Percentiles rank a stretch among this genome's conserved stretches.
phyloP scores from a whole-genome alignment of 106 monocot genomes.

The Xerophyta viscosa region DNA sequence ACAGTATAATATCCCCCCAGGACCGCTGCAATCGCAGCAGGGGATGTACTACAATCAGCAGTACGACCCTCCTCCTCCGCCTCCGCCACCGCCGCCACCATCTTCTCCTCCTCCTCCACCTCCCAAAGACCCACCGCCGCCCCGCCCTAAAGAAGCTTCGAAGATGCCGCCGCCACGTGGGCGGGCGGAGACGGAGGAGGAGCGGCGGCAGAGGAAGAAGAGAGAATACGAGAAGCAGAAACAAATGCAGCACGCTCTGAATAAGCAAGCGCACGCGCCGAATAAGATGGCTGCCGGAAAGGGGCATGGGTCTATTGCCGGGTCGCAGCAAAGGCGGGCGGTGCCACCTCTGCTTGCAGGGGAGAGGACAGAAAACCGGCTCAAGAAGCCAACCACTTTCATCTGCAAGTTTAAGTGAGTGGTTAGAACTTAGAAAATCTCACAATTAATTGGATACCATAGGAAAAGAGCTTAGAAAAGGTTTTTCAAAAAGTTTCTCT shows the following conservation, averaged over 20 bases:
- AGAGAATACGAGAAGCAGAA: conserved; percentile 85
- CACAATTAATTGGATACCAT: too few species aligned
- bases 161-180: background rate
- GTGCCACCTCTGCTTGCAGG: conserved; percentile 32
- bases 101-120: background rate
- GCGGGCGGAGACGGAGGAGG: conserved; percentile 81
- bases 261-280: conserved; percentile 69
- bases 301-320: conserved; percentile 42
- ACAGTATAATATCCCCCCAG: too few species aligned
- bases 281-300: conserved; percentile 51
- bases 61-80: background rate
- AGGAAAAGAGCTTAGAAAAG: too few species aligned
- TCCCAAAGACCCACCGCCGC: background rate
- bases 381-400: conserved; percentile 94
- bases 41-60: background rate
- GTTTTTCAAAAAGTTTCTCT: too few species aligned
- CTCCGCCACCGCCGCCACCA: background rate
- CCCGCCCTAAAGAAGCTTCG: background rate
- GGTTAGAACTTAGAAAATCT: background rate
- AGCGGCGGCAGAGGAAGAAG: conserved; percentile 66
- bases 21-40: background rate
- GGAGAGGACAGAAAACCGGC: conserved; percentile 74
- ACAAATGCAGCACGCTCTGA: conserved; percentile 48
- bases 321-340: conserved; percentile 42
- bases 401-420: conserved; percentile 90